Evolutionary conservation across 2,329 filamentous ascomycete species (phyloP).

Genomic region (Microsporum ferrugineum): DNA sequence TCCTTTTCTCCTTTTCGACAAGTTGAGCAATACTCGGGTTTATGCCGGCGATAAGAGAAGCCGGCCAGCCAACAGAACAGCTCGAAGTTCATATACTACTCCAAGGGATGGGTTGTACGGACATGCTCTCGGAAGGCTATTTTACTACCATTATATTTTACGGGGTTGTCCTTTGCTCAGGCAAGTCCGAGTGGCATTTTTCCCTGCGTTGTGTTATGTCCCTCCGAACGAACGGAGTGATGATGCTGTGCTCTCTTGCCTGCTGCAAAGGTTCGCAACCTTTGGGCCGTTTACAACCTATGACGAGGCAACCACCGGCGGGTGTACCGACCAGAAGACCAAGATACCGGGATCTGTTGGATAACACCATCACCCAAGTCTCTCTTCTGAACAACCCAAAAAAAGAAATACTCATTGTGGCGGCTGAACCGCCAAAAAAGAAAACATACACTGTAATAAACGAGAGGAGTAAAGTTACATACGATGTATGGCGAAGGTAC

Average conservation of each 20-base stretch:
- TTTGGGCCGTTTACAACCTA: not conserved
- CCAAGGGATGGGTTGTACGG: not conserved
- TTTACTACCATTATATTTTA: not conserved
- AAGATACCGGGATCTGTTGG: constrained; percentile 1
- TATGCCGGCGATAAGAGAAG: not conserved
- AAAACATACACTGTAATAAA: constrained; percentile 5
- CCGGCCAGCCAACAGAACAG: not conserved
- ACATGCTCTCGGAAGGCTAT: not conserved
- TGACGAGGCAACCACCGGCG: not conserved
- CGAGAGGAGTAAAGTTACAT: not conserved
- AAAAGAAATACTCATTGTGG: constrained; percentile 7
- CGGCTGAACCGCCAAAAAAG: constrained; percentile 14
- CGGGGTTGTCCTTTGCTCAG: not conserved
- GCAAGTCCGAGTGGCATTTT: too few relatives aligned
- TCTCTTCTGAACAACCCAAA: not conserved
- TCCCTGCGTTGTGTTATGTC: too few relatives aligned
- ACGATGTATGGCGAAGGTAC: not conserved
- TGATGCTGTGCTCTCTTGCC: not conserved
- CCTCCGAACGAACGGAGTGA: not conserved
- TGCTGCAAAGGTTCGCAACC: not conserved
- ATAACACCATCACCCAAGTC: constrained; percentile 1
- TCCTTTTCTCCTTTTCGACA: not conserved
- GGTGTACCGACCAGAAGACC: constrained; percentile 1
- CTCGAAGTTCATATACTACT: not conserved
- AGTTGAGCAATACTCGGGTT: not conserved